Evolutionary conservation across 352 stramenopile species (phyloP), one percentile per base, ranked within the genome.

Genomic region (Pseudoperonospora humuli): DNA sequence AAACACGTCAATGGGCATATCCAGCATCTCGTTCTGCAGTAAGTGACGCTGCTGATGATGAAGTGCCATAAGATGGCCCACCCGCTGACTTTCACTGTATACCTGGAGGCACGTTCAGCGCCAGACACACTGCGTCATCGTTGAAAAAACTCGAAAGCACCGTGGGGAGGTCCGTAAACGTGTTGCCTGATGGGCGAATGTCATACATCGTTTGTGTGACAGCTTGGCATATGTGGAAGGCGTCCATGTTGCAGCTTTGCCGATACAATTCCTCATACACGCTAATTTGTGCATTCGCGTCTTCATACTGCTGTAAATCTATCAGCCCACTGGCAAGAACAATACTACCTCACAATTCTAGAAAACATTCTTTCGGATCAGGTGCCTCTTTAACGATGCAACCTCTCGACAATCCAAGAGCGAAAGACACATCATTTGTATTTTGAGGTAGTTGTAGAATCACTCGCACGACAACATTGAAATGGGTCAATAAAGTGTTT

Each of bases 181-280:
- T 52, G 40, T 88, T 84, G 18, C 57, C 60, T 3, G 42, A 47
- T 45, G 86, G 62, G 17, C 78, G 78, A 23, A 91, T 83, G 54
- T 91, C 78, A 64, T 91, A 86, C 42, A 91, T 91, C 65, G 84
- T 63, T 37, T 86, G 58, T 11, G 62, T 76, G 38, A 86, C 77
- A 5, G 57, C 33, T 28, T 83, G 74, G 37, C 79, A 91, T 24
- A 86, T 60, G 10, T 70, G 45, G 43, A 88, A 86, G 5, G 79
- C 79, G 29, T 91, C 79, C 18, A 89, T 51, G 18, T 87, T 70
- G 18, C 71, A 70, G 0, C 79, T 72, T 50, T 86, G 67, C 34
- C 75, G 70, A 32, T 88, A 70, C 29, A 85, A 64, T 44, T 88
- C 70, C 32, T 87, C 79, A 25, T 76, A 91, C 3, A 77, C 47